Evolutionary conservation across 2,329 filamentous ascomycete species (phyloP), one percentile per base, ranked within the genome.

Genomic region (Paramyrothecium sp.): DNA sequence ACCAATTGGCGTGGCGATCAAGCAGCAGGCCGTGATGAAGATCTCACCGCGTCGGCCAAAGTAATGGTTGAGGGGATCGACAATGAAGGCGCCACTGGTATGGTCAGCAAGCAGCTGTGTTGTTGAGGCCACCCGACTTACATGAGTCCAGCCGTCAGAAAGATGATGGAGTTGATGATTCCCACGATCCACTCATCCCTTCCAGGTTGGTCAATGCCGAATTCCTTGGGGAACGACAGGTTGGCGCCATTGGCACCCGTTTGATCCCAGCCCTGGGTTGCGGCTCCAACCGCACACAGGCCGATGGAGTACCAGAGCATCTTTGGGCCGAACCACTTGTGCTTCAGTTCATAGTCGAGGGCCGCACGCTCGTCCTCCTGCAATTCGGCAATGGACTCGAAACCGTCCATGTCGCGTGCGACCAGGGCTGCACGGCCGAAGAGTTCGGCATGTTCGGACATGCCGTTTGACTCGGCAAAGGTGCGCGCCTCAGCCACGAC

Each of bases 41-140:
- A 89, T 88, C 3, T 84, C 87, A 41, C 86, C 86, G 13, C 87
- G 78, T 57, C 87, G 83, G 16, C 87, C 87, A 56, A 89, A 82
- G 67, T 75, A 82, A 61, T 85, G 78, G 69, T 89, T 88, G 26
- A 83, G 64, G 3, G 85, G 85, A 58, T 71, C 68, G 41, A 67
- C 65, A 34, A 69, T 68, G 51, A 65, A 68, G 26, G 67, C 64
- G 51, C 67, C 65, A 48, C 65, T 69, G 38, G 16, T 5, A 17
- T 3, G 17, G 17, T 53, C 30, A 53, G 51, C 22, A n/a, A 26
- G 7, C 10, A 19, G 17, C 16, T 20, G 23, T n/a, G 4, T 5
- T 10, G 23, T 10, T 21, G 21, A 3, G 5, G 26, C 4, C 16
- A 10, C 1, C 22, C 12, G 7, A 82, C 54, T 77, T 84, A 89